Evolutionary conservation across 352 stramenopile species (phyloP), one percentile per base, ranked within the genome.

Genomic region (Pythium aphanidermatum): DNA sequence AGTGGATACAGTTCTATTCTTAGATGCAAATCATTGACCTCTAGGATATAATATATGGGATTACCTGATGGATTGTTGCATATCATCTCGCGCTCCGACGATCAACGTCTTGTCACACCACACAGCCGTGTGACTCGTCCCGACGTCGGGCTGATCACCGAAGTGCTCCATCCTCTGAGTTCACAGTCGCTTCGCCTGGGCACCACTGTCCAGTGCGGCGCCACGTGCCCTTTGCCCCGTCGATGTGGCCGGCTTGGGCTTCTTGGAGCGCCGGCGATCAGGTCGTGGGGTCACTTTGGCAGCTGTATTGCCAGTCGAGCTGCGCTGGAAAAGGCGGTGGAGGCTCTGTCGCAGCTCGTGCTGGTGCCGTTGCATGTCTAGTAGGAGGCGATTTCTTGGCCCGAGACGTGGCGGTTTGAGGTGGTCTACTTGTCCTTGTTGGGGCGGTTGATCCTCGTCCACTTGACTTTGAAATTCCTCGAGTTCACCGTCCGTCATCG

Each of bases 401-500:
- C 31, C n/a, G n/a, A n/a, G n/a, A n/a, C n/a, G n/a, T 23, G 43
- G 29, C 28, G 31, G 17, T 46, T 32, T 31, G 23, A 7, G 5
- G 21, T 13, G n/a, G 9, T 16, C 17, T 23, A 13, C 16, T 20
- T n/a, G 13, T 17, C 16, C 5, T 53, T 32, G 9, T 53, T 23
- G 6, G 30, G 31, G 21, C 11, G 10, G 20, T 34, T 23, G 14
- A 8, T 21, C 27, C n/a, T 24, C 23, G 1, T 46, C 31, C 38
- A n/a, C n/a, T n/a, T 55, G 21, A 5, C 24, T 37, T 19, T 64
- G 55, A 5, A 73, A 34, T 9, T 25, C 37, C 19, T 41, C 34
- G 25, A 68, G 51, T 11, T 70, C 52, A 6, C 58, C 16, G n/a
- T 74, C 57, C 13, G 24, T 46, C 28, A 68, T 45, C 0, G 13